These are phyloP conservation scores for Exserohilum rostratum DNA, from an alignment of 2,329 filamentous ascomycete genomes.

Conservation along the genomic window DNA sequence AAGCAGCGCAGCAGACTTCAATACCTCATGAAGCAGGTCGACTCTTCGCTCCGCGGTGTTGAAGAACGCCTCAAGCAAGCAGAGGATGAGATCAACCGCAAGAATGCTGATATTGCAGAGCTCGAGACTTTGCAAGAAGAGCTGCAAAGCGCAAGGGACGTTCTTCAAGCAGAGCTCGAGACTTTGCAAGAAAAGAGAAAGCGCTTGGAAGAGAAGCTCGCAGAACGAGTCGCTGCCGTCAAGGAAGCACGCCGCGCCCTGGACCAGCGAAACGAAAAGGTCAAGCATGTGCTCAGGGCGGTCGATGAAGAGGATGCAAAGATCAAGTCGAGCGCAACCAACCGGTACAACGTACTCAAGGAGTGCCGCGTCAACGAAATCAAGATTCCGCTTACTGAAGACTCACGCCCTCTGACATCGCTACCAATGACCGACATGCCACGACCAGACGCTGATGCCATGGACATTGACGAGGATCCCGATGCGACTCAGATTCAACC, in stretches of 20 bases:
- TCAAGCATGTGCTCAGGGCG: constrained; percentile 75
- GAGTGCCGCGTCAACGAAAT: constrained; percentile 95
- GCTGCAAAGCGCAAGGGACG: constrained; percentile 75
- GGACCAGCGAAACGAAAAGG: constrained; percentile 81
- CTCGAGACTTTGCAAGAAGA: constrained; percentile 73
- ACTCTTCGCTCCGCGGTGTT: constrained; percentile 73
- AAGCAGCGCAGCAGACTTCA: constrained; percentile 72
- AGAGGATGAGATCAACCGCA: constrained; percentile 68
- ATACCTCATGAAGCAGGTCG: constrained; percentile 67
- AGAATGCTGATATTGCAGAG: constrained; percentile 68
- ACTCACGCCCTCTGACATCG: constrained; percentile 74
- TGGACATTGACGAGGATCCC: constrained; percentile 80
- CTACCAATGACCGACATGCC: constrained; percentile 86
- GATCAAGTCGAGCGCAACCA: constrained; percentile 82
- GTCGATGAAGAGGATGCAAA: constrained; percentile 82
- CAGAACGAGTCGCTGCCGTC: constrained; percentile 74
- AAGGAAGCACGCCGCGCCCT: constrained; percentile 79
- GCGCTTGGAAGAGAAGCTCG: constrained; percentile 69
- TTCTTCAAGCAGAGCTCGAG: constrained; percentile 77
- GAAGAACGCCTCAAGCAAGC: constrained; percentile 72
- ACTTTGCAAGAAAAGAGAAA: constrained; percentile 74
- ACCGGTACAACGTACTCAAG: constrained; percentile 82
- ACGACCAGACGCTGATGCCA: constrained; percentile 75
- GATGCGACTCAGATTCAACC: constrained; percentile 59
- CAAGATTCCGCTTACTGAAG: constrained; percentile 75